Percentiles rank a stretch among this genome's conserved stretches.
Evolutionary conservation across 1,284 basidiomycete species (phyloP).

Genomic region (Fistulina hepatica): DNA sequence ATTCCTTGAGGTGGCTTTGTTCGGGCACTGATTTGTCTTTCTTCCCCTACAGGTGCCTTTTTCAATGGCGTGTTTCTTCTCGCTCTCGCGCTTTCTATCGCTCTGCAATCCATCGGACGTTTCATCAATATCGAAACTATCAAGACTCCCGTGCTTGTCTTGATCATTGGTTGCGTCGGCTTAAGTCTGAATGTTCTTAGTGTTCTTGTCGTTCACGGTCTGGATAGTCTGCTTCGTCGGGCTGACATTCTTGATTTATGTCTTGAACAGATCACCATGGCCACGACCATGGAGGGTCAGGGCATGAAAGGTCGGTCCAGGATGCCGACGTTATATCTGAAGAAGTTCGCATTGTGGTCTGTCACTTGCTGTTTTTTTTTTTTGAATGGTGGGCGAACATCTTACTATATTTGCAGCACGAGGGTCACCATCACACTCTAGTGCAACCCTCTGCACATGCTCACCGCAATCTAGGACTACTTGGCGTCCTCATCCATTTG

Average conservation of each 20-base stretch:
- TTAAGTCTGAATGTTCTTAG: conserved; percentile 34
- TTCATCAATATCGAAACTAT: conserved; percentile 33
- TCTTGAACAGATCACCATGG: too few relatives aligned
- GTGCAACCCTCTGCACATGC: conserved; percentile 23
- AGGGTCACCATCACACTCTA: conserved; percentile 33
- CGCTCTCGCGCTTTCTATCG: conserved; percentile 36
- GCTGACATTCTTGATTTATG: too few relatives aligned
- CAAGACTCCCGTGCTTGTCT: conserved; percentile 28
- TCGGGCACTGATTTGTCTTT: too few relatives aligned
- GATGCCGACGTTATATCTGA: too few relatives aligned
- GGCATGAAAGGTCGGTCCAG: too few relatives aligned
- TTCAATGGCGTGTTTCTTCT: conserved; percentile 43
- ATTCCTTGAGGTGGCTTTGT: too few relatives aligned
- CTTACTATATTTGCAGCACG: conserved; percentile 26
- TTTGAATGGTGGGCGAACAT: too few relatives aligned
- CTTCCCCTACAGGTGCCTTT: conserved; percentile 30
- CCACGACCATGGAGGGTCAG: conserved; percentile 21
- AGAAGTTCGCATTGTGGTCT: too few relatives aligned
- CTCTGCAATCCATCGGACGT: conserved; percentile 37
- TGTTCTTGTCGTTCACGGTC: conserved; percentile 36
- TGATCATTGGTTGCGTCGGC: conserved; percentile 36
- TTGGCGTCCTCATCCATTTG: conserved; percentile 35
- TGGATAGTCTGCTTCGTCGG: conserved; percentile 6
- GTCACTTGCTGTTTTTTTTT: too few relatives aligned
- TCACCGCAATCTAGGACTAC: conserved; percentile 31